Evolutionary conservation across 345 rosid species (phyloP).

Genomic region (Pseudoturritis turrita): DNA sequence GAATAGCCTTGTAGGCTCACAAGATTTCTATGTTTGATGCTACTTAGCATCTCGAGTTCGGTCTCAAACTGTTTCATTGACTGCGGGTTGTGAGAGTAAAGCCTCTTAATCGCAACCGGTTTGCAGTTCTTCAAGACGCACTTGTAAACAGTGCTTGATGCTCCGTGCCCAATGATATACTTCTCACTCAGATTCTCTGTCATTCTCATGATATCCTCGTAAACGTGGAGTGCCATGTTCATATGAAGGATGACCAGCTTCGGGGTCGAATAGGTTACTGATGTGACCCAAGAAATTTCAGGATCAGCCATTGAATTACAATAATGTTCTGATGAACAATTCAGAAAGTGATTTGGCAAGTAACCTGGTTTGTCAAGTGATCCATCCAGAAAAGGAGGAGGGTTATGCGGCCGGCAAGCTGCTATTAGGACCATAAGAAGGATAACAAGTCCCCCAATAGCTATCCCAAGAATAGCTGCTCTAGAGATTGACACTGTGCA

Average conservation of each 20-base stretch:
- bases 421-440: slow-evolving; percentile 85
- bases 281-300: neutral
- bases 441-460: slow-evolving; percentile 81
- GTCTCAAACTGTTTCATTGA: slow-evolving; percentile 90
- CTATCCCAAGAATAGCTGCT: slow-evolving; percentile 89
- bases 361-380: slow-evolving; percentile 88
- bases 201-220: slow-evolving; percentile 98
- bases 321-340: neutral
- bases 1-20: slow-evolving; percentile 93
- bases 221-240: slow-evolving; percentile 98
- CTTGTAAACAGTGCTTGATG: slow-evolving; percentile 91
- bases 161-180: slow-evolving; percentile 82
- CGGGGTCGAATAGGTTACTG: slow-evolving; percentile 70
- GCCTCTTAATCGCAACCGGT: slow-evolving; percentile 92
- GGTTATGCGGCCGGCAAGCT: slow-evolving; percentile 69
- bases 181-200: slow-evolving; percentile 92
- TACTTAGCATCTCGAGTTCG: slow-evolving; percentile 80
- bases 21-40: slow-evolving; percentile 90
- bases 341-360: neutral
- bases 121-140: slow-evolving; percentile 91
- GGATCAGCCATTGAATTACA: slow-evolving; percentile 5
- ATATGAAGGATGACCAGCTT: slow-evolving; percentile 87
- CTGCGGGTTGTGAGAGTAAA: slow-evolving; percentile 78
- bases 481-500: slow-evolving; percentile 69
- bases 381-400: slow-evolving; percentile 60